These are phyloP conservation scores for Lactarius evosmus DNA, from an alignment of 768 basidiomycete species.

Conservation along the genomic window DNA sequence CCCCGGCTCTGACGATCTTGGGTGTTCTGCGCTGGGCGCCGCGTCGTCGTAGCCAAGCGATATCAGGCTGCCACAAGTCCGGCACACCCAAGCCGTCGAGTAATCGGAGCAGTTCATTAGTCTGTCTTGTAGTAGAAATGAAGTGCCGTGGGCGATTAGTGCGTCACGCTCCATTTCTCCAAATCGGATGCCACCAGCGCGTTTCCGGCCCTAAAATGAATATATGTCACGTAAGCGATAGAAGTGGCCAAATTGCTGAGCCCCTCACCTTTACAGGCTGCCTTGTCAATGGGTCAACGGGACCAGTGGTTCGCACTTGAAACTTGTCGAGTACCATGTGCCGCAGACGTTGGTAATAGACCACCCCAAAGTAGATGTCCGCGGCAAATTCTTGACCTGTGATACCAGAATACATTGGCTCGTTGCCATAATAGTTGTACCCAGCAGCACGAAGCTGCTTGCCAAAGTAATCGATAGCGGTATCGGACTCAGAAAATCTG, in stretches of 20 bases:
- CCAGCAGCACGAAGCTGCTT: conserved; percentile 90
- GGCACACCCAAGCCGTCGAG: conserved; percentile 98
- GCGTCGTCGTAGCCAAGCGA: conserved; percentile 94
- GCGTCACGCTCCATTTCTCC: conserved; percentile 99
- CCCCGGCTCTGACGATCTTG: conserved; percentile 64
- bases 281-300: conserved; percentile 91
- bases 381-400: conserved; percentile 98
- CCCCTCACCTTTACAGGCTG: conserved; percentile 82
- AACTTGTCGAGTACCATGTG: conserved; percentile 99
- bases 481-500: conserved; percentile 94
- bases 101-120: conserved; percentile 99
- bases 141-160: conserved; percentile 96
- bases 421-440: conserved; percentile 98
- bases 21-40: conserved; percentile 58
- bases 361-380: conserved; percentile 97
- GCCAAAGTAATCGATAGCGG: conserved; percentile 97
- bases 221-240: conserved; percentile 1
- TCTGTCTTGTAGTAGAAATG: conserved; percentile 96
- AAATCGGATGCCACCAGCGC: conserved; percentile 97
- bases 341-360: conserved; percentile 96
- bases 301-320: conserved; percentile 97
- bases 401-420: conserved; percentile 99
- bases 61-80: conserved; percentile 92
- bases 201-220: conserved; percentile 76
- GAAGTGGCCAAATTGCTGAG: conserved; percentile 8